Conservation (phyloP, 441 rosid genomes). For the Euphorbia schlechtendalii region DNA sequence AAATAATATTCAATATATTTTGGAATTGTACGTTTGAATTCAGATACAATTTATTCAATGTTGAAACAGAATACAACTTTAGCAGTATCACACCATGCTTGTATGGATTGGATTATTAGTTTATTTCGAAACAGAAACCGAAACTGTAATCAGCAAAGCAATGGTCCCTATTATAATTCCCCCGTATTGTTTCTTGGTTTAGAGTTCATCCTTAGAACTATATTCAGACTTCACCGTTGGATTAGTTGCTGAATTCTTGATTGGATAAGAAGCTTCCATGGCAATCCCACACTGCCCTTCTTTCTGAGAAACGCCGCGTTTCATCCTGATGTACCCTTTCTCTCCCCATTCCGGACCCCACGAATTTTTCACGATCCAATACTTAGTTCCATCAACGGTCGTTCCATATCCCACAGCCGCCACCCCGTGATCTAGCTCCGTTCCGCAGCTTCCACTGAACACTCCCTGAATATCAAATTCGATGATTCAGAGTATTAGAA, state of each 20-base stretch:
- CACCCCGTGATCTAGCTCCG: conserved; percentile 67
- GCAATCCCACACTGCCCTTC: conserved; percentile 82
- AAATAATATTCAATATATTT: no score
- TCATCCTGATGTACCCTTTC: conserved; percentile 75
- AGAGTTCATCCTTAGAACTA: conserved; percentile 64
- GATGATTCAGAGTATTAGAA: no score
- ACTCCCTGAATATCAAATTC: conserved; percentile 51
- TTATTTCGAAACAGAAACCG: background rate
- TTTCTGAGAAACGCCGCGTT: conserved; percentile 44
- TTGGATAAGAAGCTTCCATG: conserved; percentile 79
- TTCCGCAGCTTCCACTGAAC: conserved; percentile 63
- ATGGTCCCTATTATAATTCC: no score
- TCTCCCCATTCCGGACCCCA: conserved; percentile 96
- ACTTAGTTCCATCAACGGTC: conserved; percentile 58
- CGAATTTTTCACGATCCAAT: conserved; percentile 85
- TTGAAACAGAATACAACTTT: background rate
- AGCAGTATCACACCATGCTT: background rate
- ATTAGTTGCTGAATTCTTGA: conserved; percentile 55
- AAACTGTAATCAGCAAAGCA: no score
- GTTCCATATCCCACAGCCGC: conserved; percentile 78
- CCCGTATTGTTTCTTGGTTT: conserved; percentile 9
- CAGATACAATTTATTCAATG: background rate
- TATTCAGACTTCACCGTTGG: conserved; percentile 20
- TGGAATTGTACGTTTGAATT: background rate
- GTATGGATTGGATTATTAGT: background rate